These are phyloP conservation scores for Sanguinoderma infundibulare DNA, from an alignment of 1,284 basidiomycete genomes.

Conservation along the genomic window DNA sequence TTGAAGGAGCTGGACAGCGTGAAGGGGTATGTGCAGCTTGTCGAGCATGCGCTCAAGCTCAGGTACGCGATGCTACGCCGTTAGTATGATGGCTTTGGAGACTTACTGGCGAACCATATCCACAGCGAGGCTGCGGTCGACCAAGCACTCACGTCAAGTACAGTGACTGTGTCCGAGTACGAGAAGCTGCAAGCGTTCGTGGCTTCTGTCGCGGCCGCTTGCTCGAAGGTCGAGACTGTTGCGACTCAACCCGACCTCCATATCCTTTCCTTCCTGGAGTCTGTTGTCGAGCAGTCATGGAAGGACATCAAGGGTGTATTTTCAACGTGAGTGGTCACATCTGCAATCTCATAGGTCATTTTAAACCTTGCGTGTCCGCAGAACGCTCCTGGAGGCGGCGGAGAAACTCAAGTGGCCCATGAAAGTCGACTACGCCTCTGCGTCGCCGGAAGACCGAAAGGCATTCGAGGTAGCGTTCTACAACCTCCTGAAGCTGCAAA, in stretches of 20 bases:
- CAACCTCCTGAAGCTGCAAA: constrained; percentile 79
- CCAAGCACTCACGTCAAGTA: constrained; percentile 46
- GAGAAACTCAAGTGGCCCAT: constrained; percentile 86
- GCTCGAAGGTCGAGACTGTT: constrained; percentile 50
- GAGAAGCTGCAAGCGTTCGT: constrained; percentile 66
- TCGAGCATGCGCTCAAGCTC: constrained; percentile 72
- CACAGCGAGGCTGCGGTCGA: constrained; percentile 60
- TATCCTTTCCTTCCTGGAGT: constrained; percentile 61
- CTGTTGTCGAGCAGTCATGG: constrained; percentile 75
- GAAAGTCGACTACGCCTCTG: constrained; percentile 63
- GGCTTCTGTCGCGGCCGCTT: constrained; percentile 46
- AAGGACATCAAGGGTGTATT: constrained; percentile 67
- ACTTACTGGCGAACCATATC: background rate
- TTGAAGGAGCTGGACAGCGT: constrained; percentile 78
- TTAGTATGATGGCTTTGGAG: constrained; percentile 14
- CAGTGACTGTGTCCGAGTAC: constrained; percentile 59
- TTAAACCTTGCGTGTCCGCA: constrained; percentile 35
- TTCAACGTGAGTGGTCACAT: constrained; percentile 54
- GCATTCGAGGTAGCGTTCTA: constrained; percentile 77
- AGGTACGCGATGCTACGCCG: constrained; percentile 57
- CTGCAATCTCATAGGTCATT: background rate
- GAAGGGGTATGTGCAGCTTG: constrained; percentile 74
- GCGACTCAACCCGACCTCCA: constrained; percentile 52
- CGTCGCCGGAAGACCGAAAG: constrained; percentile 52
- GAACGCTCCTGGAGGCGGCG: constrained; percentile 63